Evolutionary conservation across 176 grass and related monocot genomes (phyloP).

Genomic region (Raddia distichophylla): DNA sequence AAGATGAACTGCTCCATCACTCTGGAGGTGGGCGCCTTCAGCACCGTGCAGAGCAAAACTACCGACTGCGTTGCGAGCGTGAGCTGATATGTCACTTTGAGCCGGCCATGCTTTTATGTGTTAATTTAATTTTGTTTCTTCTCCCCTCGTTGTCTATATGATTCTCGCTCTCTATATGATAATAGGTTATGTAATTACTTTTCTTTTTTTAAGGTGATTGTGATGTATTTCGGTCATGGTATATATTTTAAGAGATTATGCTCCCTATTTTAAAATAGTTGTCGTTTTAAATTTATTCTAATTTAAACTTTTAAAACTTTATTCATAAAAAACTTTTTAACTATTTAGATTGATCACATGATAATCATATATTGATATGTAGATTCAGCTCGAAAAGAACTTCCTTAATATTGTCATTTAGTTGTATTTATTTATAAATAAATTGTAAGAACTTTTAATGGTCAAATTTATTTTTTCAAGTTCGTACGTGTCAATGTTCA

Average conservation of each 20-base stretch:
- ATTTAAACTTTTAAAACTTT: too few relatives aligned
- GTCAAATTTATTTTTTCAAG: too few relatives aligned
- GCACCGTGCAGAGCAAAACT: slow-evolving; percentile 35
- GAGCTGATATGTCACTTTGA: slow-evolving; percentile 27
- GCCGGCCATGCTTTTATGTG: slow-evolving; percentile 1
- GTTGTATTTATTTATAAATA: too few relatives aligned
- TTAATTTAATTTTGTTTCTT: background rate
- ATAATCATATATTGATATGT: too few relatives aligned
- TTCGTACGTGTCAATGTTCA: too few relatives aligned
- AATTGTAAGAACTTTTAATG: too few relatives aligned
- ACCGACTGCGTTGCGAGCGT: slow-evolving; percentile 46
- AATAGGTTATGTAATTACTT: background rate
- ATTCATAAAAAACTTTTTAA: too few relatives aligned
- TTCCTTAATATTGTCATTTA: too few relatives aligned
- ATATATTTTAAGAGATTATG: background rate
- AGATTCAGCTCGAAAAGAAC: too few relatives aligned
- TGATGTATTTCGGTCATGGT: background rate
- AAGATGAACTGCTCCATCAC: slow-evolving; percentile 70
- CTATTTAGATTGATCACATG: too few relatives aligned
- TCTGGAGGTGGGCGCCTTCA: slow-evolving; percentile 45
- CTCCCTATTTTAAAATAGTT: too few relatives aligned
- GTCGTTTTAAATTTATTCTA: too few relatives aligned
- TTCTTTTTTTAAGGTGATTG: background rate
- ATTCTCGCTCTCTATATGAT: background rate
- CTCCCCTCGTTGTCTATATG: background rate